A percentile compares a stretch with the other conserved stretches of the same genome.
Conservation (phyloP, 2,329 filamentous ascomycete genomes). For the Cadophora sp. region DNA sequence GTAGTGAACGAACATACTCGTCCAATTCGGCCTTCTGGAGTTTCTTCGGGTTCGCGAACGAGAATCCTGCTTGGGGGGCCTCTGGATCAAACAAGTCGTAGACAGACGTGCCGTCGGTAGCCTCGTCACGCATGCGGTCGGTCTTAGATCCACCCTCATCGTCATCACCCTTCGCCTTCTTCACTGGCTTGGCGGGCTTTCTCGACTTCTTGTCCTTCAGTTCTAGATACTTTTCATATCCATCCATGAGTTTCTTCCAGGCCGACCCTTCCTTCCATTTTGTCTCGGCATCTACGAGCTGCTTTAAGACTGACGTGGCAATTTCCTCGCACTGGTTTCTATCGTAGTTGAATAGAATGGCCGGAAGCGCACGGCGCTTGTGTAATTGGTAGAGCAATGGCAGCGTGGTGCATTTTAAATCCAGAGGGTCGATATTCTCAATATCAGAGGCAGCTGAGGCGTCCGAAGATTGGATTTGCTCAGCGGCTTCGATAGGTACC, state of each 20-base stretch:
- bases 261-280: slow-evolving; percentile 61
- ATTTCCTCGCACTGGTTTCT: slow-evolving; percentile 68
- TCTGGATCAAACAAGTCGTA: slow-evolving; percentile 74
- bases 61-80: slow-evolving; percentile 66
- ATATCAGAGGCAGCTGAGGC: slow-evolving; percentile 31
- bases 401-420: slow-evolving; percentile 56
- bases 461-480: slow-evolving; percentile 26
- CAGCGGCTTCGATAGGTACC: slow-evolving; percentile 12
- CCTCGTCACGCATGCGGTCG: slow-evolving; percentile 63
- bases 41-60: slow-evolving; percentile 69
- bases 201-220: slow-evolving; percentile 52
- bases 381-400: slow-evolving; percentile 67
- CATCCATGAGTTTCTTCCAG: slow-evolving; percentile 66
- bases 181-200: slow-evolving; percentile 50
- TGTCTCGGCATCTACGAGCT: slow-evolving; percentile 61
- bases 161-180: slow-evolving; percentile 54
- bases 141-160: slow-evolving; percentile 59
- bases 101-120: slow-evolving; percentile 59
- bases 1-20: slow-evolving; percentile 58
- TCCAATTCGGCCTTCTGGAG: slow-evolving; percentile 64
- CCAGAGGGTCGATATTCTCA: slow-evolving; percentile 39
- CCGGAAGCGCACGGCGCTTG: slow-evolving; percentile 69
- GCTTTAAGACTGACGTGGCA: slow-evolving; percentile 55
- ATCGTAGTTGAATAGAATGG: slow-evolving; percentile 81
- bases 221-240: slow-evolving; percentile 64